These are phyloP conservation scores for Globisporangium parvum DNA, from an alignment of 352 stramenopile species.

Conservation along the genomic window DNA sequence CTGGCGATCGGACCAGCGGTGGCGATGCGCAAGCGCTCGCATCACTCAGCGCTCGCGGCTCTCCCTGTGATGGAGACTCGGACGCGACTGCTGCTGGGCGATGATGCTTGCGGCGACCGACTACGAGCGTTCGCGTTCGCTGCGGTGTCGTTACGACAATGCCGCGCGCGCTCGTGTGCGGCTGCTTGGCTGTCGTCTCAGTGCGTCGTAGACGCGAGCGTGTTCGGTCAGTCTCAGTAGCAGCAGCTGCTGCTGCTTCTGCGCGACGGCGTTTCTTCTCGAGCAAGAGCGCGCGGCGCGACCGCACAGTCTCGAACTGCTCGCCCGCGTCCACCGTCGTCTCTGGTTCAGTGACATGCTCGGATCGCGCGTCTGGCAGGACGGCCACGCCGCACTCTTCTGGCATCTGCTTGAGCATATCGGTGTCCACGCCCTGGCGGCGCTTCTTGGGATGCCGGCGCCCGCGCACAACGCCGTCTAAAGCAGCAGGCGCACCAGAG, in stretches of 20 bases:
- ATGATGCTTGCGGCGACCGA: neutral
- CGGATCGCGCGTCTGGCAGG: constrained; percentile 12
- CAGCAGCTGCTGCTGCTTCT: neutral
- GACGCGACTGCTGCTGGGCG: neutral
- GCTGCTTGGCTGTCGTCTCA: no score
- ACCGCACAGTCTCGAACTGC: constrained; percentile 28
- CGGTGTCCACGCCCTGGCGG: neutral
- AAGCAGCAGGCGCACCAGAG: no score
- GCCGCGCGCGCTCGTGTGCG: no score
- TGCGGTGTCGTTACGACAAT: neutral
- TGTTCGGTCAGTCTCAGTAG: neutral
- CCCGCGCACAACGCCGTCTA: no score
- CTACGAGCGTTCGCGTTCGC: neutral
- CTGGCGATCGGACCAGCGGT: neutral
- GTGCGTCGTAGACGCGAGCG: neutral
- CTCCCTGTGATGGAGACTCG: neutral
- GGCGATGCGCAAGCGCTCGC: neutral
- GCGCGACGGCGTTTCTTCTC: constrained; percentile 17
- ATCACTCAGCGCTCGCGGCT: neutral
- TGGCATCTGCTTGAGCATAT: constrained; percentile 14
- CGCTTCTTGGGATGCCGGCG: neutral
- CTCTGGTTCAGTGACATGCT: constrained; percentile 4
- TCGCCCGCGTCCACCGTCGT: constrained; percentile 4
- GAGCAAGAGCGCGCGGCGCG: constrained; percentile 18
- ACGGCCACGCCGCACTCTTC: constrained; percentile 16